Evolutionary conservation across 2,329 filamentous ascomycete species (phyloP).

Genomic region (Pochonia chlamydosporia): DNA sequence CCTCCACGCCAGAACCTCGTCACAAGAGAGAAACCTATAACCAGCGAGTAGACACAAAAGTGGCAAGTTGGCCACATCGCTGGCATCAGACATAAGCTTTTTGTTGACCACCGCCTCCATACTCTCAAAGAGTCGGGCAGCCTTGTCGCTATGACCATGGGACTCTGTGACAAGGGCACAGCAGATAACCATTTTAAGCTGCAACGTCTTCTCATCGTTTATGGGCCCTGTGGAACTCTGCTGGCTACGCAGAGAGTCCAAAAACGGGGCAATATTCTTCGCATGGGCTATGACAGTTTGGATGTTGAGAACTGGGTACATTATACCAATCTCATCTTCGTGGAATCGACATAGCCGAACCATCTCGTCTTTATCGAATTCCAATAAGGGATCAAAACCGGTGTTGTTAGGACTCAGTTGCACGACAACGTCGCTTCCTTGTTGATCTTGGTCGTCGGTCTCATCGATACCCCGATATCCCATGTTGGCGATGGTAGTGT

Average conservation of each 20-base stretch:
- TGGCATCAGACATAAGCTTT: constrained; percentile 50
- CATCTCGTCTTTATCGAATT: constrained; percentile 72
- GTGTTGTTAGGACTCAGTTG: constrained; percentile 27
- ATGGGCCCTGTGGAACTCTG: constrained; percentile 31
- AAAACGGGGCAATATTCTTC: constrained; percentile 63
- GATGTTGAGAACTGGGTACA: constrained; percentile 84
- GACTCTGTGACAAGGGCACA: constrained; percentile 72
- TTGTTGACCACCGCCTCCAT: constrained; percentile 67
- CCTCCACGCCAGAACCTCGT: constrained; percentile 81
- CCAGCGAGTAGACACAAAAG: constrained; percentile 48
- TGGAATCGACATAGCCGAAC: constrained; percentile 72
- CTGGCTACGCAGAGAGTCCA: constrained; percentile 46
- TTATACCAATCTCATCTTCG: constrained; percentile 84
- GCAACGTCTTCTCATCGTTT: constrained; percentile 51
- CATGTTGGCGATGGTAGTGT: constrained; percentile 83
- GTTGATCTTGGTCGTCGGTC: constrained; percentile 49
- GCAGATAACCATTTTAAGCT: constrained; percentile 80
- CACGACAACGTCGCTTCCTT: constrained; percentile 13
- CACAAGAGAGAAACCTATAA: constrained; percentile 80
- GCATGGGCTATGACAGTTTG: constrained; percentile 65
- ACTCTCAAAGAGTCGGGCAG: constrained; percentile 66
- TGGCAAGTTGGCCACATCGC: constrained; percentile 41
- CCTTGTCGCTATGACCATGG: constrained; percentile 70
- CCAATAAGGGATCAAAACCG: constrained; percentile 69
- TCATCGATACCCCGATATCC: constrained; percentile 67